These are phyloP conservation scores for Fusarium chlamydosporum DNA, from an alignment of 2,329 filamentous ascomycete species.

Conservation along the genomic window DNA sequence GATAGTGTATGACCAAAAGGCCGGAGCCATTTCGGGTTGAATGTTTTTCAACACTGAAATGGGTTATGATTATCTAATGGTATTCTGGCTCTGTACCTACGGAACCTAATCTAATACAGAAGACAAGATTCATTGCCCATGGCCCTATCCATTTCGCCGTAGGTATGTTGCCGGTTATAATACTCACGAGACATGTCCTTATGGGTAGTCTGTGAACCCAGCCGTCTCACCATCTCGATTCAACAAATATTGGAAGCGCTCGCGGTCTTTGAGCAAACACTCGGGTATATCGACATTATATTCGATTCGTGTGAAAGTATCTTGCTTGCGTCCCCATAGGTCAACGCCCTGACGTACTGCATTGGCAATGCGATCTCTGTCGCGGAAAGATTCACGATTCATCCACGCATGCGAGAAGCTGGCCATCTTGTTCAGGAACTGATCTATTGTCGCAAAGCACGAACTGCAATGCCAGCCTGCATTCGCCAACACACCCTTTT, in stretches of 20 bases:
- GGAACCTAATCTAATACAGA: background rate
- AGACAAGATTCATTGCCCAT: background rate
- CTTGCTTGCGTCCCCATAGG: slow-evolving; percentile 65
- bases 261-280: slow-evolving; percentile 59
- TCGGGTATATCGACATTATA: slow-evolving; percentile 67
- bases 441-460: slow-evolving; percentile 69
- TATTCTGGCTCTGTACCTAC: slow-evolving; percentile 6
- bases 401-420: slow-evolving; percentile 69
- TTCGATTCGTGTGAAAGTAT: slow-evolving; percentile 65
- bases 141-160: background rate
- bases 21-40: background rate
- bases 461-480: slow-evolving; percentile 74
- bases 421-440: slow-evolving; percentile 69
- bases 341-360: slow-evolving; percentile 67
- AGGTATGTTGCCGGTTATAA: background rate
- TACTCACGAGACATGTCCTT: slow-evolving; percentile 8
- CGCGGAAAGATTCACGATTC: slow-evolving; percentile 64
- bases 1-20: background rate
- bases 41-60: background rate
- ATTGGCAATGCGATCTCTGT: slow-evolving; percentile 64
- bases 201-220: slow-evolving; percentile 64
- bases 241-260: slow-evolving; percentile 62
- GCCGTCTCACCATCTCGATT: slow-evolving; percentile 62
- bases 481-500: slow-evolving; percentile 63
- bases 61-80: slow-evolving; percentile 10